Conservation (phyloP, 2,329 filamentous ascomycete species). For the Verticillium klebahnii region DNA sequence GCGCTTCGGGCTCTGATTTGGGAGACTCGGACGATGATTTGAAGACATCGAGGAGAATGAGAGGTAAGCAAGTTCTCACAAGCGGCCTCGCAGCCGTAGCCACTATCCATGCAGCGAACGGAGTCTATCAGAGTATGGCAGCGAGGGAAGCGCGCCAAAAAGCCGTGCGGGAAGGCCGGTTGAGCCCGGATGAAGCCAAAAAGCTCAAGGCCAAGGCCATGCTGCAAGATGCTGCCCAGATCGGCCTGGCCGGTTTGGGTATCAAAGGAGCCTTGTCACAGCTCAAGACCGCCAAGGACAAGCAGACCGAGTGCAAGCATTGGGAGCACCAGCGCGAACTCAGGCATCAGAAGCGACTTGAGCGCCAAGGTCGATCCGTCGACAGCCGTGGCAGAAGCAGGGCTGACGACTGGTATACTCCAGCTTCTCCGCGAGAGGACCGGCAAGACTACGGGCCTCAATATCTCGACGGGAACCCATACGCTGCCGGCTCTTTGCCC, state of each 20-base stretch:
- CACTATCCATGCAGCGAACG: constrained; percentile 56
- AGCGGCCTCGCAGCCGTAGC: constrained; percentile 53
- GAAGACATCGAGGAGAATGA: constrained; percentile 50
- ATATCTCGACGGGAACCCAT: constrained; percentile 44
- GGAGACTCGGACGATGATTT: constrained; percentile 55
- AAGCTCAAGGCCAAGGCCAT: constrained; percentile 54
- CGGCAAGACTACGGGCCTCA: constrained; percentile 34
- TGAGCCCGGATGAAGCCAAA: constrained; percentile 46
- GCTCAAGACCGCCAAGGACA: constrained; percentile 50
- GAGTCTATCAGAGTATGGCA: constrained; percentile 54
- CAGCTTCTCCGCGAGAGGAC: constrained; percentile 31
- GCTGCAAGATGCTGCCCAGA: constrained; percentile 53
- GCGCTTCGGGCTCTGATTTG: constrained; percentile 50
- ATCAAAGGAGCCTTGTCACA: constrained; percentile 53
- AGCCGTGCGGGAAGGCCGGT: constrained; percentile 48
- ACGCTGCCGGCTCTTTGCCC: constrained; percentile 34
- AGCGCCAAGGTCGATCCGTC: constrained; percentile 24
- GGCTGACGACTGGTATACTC: constrained; percentile 39
- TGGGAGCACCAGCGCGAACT: constrained; percentile 44
- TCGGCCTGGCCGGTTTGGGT: constrained; percentile 53
- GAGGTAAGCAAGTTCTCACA: constrained; percentile 57
- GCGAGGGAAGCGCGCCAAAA: constrained; percentile 48
- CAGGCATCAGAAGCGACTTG: constrained; percentile 43
- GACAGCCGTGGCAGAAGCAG: constrained; percentile 31
- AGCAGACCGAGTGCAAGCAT: constrained; percentile 41